These are phyloP conservation scores for Guyanaporus albipodus DNA, from an alignment of 768 basidiomycete genomes.

Conservation along the genomic window DNA sequence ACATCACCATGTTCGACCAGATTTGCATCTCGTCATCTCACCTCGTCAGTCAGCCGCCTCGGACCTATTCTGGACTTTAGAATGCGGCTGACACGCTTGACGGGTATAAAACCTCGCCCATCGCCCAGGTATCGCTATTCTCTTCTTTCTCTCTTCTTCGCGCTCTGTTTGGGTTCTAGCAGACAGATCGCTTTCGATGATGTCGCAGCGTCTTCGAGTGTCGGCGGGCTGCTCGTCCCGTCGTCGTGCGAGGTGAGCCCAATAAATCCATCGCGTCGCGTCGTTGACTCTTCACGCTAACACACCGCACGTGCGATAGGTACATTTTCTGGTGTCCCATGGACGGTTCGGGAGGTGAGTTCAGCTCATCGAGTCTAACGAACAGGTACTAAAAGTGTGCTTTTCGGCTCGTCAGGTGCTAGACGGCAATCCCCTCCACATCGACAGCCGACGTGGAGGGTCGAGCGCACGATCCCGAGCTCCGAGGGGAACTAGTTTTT, in stretches of 20 bases:
- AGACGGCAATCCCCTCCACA: neutral
- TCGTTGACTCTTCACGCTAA: neutral
- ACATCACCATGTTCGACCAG: too few relatives aligned
- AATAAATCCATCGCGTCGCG: neutral
- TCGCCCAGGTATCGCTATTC: neutral
- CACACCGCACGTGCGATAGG: neutral
- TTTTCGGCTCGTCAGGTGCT: neutral
- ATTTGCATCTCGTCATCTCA: too few relatives aligned
- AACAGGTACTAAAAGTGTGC: too few relatives aligned
- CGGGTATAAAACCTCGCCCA: neutral
- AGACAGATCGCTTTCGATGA: neutral
- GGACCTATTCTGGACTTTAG: neutral
- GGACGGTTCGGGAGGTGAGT: slow-evolving; percentile 1
- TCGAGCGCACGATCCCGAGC: neutral
- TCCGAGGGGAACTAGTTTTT: too few relatives aligned
- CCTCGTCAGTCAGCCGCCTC: too few relatives aligned
- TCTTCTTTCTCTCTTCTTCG: neutral
- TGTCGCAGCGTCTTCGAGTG: neutral
- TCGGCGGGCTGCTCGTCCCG: neutral
- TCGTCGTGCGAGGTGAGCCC: neutral
- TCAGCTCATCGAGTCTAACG: neutral
- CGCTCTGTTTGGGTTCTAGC: slow-evolving; percentile 2
- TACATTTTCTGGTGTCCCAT: neutral
- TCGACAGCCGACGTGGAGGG: neutral
- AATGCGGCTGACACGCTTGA: slow-evolving; percentile 3